phyloP scores from a whole-genome alignment of 208 protist species.

The Histomonas meleagridis region DNA sequence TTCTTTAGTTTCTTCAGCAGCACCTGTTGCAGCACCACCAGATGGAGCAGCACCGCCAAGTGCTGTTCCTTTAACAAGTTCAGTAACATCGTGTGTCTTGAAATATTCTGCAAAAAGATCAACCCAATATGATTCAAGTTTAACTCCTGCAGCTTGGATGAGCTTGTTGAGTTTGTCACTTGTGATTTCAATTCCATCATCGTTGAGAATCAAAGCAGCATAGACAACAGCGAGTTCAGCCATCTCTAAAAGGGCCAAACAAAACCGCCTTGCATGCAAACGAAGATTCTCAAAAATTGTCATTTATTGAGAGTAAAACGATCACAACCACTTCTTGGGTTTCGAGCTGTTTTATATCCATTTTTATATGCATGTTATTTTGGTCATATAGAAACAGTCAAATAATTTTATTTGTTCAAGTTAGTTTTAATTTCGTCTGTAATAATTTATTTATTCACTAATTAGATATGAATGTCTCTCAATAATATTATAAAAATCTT shows the following conservation, averaged over 20 bases:
- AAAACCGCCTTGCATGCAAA: conserved; percentile 22
- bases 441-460: no score
- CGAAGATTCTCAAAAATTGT: no score
- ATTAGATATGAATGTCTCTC: no score
- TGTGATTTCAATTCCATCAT: conserved; percentile 24
- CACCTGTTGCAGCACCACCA: not conserved
- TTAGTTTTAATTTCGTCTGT: no score
- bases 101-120: conserved; percentile 21
- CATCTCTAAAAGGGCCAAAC: not conserved
- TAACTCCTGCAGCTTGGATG: not conserved
- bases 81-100: conserved; percentile 21
- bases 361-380: no score
- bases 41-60: not conserved
- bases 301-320: no score
- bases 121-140: conserved; percentile 7
- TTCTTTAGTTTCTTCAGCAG: not conserved
- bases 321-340: no score
- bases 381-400: no score
- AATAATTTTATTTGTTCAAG: no score
- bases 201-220: conserved; percentile 5
- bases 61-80: not conserved
- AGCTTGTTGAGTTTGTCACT: not conserved
- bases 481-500: no score
- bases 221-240: conserved; percentile 24
- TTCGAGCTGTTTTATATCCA: no score